Evolutionary conservation across 345 rosid species (phyloP).

Genomic region (Murraya koenigii): DNA sequence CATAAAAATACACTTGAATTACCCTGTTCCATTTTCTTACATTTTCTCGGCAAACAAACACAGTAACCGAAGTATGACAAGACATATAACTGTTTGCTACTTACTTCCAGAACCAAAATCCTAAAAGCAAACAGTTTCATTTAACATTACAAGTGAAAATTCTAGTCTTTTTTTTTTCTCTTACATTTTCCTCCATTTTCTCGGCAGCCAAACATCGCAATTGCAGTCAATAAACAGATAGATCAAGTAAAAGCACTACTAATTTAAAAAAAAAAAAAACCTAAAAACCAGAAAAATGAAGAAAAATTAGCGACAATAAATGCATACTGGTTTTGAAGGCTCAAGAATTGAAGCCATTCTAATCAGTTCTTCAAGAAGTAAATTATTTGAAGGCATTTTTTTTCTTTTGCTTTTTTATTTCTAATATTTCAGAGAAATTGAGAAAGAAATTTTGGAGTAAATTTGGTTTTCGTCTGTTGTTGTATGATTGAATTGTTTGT

Average conservation of each 20-base stretch:
- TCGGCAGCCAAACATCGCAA: conserved; percentile 11
- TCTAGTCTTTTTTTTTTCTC: not conserved
- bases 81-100: not conserved
- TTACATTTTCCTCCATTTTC: conserved; percentile 4
- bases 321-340: conserved; percentile 57
- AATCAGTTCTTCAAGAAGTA: conserved; percentile 60
- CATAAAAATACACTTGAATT: not conserved
- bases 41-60: conserved; percentile 15
- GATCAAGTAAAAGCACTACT: not conserved
- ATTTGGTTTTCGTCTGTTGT: not conserved
- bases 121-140: not conserved
- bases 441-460: not conserved
- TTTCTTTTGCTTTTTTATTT: no score
- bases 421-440: not conserved
- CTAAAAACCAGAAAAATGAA: not conserved
- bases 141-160: not conserved
- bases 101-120: not conserved
- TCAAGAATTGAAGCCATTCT: conserved; percentile 67
- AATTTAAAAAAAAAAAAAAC: not conserved
- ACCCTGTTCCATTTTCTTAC: not conserved
- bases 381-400: conserved; percentile 38
- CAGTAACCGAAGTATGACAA: no score
- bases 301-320: not conserved
- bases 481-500: not conserved
- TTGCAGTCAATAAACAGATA: not conserved